Evolutionary conservation across 139 green algal species (phyloP).

Genomic region (Chlamydomonas schloesseri): DNA sequence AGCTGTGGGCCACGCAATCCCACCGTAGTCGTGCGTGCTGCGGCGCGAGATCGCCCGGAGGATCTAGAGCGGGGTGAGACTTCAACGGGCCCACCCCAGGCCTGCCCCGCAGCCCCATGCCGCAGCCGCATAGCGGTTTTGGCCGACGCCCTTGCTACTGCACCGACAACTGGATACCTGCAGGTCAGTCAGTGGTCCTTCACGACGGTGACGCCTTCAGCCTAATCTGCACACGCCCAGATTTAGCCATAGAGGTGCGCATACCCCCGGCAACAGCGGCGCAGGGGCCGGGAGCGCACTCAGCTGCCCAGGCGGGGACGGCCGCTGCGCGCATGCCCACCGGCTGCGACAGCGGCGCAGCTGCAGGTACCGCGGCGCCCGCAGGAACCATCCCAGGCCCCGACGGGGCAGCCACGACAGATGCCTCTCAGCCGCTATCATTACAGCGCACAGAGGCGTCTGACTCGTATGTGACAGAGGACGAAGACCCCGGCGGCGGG

Average conservation of each 20-base stretch:
- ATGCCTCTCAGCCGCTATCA: too few relatives aligned
- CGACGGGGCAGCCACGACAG: too few relatives aligned
- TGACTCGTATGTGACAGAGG: background rate
- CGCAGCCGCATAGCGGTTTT: too few relatives aligned
- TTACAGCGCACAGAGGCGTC: too few relatives aligned
- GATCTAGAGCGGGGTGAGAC: background rate
- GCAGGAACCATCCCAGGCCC: background rate
- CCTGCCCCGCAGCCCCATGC: too few relatives aligned
- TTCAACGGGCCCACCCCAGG: too few relatives aligned
- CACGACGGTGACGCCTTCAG: slow-evolving; percentile 3
- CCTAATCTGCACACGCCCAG: slow-evolving; percentile 14
- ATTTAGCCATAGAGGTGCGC: slow-evolving; percentile 5
- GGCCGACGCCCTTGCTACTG: too few relatives aligned
- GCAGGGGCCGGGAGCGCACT: too few relatives aligned
- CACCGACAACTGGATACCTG: too few relatives aligned
- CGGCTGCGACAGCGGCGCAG: background rate
- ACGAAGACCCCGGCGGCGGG: too few relatives aligned
- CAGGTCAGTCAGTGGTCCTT: slow-evolving; percentile 10
- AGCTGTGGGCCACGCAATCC: slow-evolving; percentile 7
- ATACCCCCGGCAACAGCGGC: background rate
- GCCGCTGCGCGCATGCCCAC: background rate
- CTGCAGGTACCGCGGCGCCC: background rate
- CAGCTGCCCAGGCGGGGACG: background rate
- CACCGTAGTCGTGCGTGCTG: background rate
- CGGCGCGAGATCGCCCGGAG: background rate